A percentile compares a stretch with the other conserved stretches of the same genome.
Conservation (phyloP, 257 asterid genomes). For the Jaltomata sinuosa region DNA sequence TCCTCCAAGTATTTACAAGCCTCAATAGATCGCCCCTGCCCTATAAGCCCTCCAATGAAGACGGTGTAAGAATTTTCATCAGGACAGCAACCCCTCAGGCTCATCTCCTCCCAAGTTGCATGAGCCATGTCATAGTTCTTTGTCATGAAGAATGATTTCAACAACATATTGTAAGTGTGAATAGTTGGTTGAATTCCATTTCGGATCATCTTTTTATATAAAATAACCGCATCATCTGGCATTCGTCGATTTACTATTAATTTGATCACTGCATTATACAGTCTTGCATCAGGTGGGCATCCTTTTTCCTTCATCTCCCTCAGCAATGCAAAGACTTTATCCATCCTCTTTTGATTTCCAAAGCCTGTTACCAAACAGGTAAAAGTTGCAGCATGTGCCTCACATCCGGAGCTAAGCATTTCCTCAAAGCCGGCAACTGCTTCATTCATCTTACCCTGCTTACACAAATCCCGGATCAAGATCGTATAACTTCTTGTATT, state of each 20-base stretch:
- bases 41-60: conserved; percentile 61
- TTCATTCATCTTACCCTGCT: conserved; percentile 44
- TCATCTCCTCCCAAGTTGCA: conserved; percentile 92
- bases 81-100: conserved; percentile 65
- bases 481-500: conserved; percentile 63
- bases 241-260: conserved; percentile 50
- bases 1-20: conserved; percentile 67
- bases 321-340: conserved; percentile 41
- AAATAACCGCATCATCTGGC: conserved; percentile 72
- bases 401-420: conserved; percentile 49
- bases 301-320: conserved; percentile 75
- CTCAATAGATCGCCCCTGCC: conserved; percentile 62
- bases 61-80: conserved; percentile 80
- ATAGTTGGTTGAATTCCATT: conserved; percentile 47
- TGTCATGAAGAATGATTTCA: conserved; percentile 54
- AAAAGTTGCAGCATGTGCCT: conserved; percentile 61
- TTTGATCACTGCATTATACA: conserved; percentile 73
- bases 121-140: conserved; percentile 54
- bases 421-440: conserved; percentile 51
- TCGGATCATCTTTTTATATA: conserved; percentile 72
- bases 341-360: conserved; percentile 67
- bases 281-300: conserved; percentile 55
- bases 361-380: conserved; percentile 72
- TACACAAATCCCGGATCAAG: conserved; percentile 57
- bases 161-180: conserved; percentile 80